Conservation (phyloP, 371 early-diverging fungal genomes). For the Circinella minor region DNA sequence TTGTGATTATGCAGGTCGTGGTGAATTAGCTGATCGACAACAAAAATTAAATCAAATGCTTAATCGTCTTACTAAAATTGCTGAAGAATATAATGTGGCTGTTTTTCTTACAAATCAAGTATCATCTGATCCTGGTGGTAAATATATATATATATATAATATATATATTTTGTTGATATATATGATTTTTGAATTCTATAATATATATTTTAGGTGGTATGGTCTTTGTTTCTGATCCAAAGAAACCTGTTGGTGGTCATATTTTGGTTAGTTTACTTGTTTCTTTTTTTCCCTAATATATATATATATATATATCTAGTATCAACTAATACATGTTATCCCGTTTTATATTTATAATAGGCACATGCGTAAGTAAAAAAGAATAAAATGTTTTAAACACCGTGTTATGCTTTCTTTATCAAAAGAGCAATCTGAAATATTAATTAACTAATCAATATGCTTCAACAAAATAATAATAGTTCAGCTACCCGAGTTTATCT, state of each 20-base stretch:
- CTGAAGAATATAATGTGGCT: conserved; percentile 91
- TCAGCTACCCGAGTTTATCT: conserved; percentile 77
- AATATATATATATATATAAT: conserved; percentile 18
- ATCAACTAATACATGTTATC: no score
- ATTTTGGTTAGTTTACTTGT: conserved; percentile 46
- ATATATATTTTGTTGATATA: no score
- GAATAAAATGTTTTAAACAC: no score
- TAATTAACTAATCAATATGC: no score
- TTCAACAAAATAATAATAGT: conserved; percentile 14
- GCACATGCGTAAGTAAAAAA: conserved; percentile 54
- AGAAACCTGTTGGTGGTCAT: conserved; percentile 88
- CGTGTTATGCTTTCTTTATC: neutral
- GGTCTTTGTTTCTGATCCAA: conserved; percentile 86
- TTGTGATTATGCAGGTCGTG: conserved; percentile 82
- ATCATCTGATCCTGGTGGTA: conserved; percentile 56
- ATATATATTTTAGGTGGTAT: conserved; percentile 65
- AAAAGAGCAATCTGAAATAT: no score
- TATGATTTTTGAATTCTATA: conserved; percentile 25
- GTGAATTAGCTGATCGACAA: conserved; percentile 91
- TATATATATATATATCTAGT: neutral
- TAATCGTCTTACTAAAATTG: conserved; percentile 74
- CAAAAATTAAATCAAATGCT: conserved; percentile 87
- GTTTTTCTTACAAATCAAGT: conserved; percentile 91
- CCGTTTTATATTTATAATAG: conserved; percentile 14
- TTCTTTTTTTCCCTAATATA: neutral